phyloP scores from a whole-genome alignment of 768 basidiomycete species.

The Auricularia sp. region DNA sequence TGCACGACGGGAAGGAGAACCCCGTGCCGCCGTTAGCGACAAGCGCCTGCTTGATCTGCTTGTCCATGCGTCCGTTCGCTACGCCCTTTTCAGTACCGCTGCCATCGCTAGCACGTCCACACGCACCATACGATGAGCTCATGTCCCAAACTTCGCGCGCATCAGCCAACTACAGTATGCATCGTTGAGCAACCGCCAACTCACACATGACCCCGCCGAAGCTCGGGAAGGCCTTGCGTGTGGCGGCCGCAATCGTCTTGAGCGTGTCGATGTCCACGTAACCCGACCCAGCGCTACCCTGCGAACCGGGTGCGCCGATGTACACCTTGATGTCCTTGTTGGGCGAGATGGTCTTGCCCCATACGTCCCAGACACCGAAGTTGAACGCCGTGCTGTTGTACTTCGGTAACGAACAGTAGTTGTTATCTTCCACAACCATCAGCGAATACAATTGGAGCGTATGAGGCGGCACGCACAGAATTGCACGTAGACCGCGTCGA shows the following conservation, averaged over 20 bases:
- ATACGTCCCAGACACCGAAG: neutral
- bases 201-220: slow-evolving; percentile 49
- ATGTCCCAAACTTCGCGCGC: neutral
- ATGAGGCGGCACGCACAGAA: slow-evolving; percentile 20
- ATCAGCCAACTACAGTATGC: neutral
- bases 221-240: slow-evolving; percentile 48
- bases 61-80: slow-evolving; percentile 41
- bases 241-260: slow-evolving; percentile 35
- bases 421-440: neutral
- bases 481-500: slow-evolving; percentile 67
- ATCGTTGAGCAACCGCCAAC: neutral
- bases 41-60: slow-evolving; percentile 45
- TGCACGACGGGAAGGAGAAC: slow-evolving; percentile 52
- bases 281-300: slow-evolving; percentile 45
- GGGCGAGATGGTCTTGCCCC: neutral
- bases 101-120: neutral
- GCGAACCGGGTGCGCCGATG: slow-evolving; percentile 51
- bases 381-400: slow-evolving; percentile 1
- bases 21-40: slow-evolving; percentile 54
- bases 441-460: neutral
- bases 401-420: neutral
- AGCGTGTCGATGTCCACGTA: slow-evolving; percentile 37
- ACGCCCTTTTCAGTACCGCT: neutral
- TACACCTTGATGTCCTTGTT: slow-evolving; percentile 37
- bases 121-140: neutral